Evolutionary conservation across 1,284 basidiomycete genomes (phyloP).

Genomic region (Moniliophthora roreri): DNA sequence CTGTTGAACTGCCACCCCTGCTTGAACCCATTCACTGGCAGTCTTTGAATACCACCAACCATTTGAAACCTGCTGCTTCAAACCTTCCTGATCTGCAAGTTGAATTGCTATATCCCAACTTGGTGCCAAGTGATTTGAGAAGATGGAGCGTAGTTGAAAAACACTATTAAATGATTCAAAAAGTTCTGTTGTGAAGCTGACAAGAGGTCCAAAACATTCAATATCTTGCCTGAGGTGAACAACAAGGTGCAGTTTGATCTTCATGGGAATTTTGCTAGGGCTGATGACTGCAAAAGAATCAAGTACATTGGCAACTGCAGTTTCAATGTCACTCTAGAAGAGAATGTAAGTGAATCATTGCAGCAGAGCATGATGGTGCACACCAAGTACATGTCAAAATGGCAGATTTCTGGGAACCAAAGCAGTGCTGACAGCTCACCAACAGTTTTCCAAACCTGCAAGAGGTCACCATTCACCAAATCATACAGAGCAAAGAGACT

Average conservation of each 20-base stretch:
- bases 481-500: conserved; percentile 32
- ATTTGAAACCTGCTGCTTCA: conserved; percentile 30
- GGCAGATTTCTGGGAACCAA: conserved; percentile 29
- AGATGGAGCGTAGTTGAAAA: conserved; percentile 32
- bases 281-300: conserved; percentile 27
- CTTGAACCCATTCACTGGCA: conserved; percentile 10
- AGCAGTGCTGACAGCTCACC: conserved; percentile 29
- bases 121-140: conserved; percentile 36
- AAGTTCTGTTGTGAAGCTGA: conserved; percentile 32
- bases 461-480: conserved; percentile 21
- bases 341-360: not conserved
- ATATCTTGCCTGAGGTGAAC: conserved; percentile 33
- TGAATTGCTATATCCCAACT: conserved; percentile 36
- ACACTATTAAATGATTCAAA: conserved; percentile 37
- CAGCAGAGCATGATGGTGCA: conserved; percentile 1
- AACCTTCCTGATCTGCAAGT: conserved; percentile 25
- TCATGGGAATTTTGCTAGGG: conserved; percentile 31
- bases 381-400: conserved; percentile 34
- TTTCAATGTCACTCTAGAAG: conserved; percentile 27
- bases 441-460: conserved; percentile 24
- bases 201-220: conserved; percentile 30
- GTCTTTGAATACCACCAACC: conserved; percentile 24
- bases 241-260: conserved; percentile 37
- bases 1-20: conserved; percentile 8
- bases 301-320: conserved; percentile 31